Base-by-base conservation (phyloP, 768 basidiomycete genomes). In the Suillus sp. region DNA sequence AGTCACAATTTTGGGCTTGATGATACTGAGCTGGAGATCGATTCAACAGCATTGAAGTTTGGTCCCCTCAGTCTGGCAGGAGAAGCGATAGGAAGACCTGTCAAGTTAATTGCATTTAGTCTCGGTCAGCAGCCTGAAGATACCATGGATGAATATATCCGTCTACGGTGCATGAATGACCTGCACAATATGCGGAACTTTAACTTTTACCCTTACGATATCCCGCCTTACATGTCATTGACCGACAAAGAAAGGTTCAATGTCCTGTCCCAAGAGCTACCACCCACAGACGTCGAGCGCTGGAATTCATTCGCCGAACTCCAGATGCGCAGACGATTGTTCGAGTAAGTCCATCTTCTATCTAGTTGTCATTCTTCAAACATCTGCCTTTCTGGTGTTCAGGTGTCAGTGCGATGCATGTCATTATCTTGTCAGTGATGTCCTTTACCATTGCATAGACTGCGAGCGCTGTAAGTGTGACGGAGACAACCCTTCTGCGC, bases 301-400 rank as follows among this genome's bases (percentile, higher is more conserved):
- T 56, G 55, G 55, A 27, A 11, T 27, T 56, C 37, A 25, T 11
- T 38, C 2, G 55, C 55, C 18, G 37, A 56, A 27, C 55, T 56
- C 7, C 35, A 38, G 16, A 2, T 38, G 10, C 55, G 55, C 5
- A 18, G 5, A 27, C 55, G 16, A 38, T 5, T 37, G 4, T 37
- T 38, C 1, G 2, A 9, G 55, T 56, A 10, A 38, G 55, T 20
- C 8, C 22, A 25, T 16, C 9, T 16, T 16, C 20, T 11, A 2
- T 56, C 35, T 37, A 27, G 9, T 1, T 22, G 6, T 16, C 4
- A 25, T 25, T 25, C 8, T 56, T 16, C 1, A 9, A 18, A 16
- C 2, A 27, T 25, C 25, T 27, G 2, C 9, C 5, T 53, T 32
- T 38, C 16, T 4, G 55, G 2, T 10, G 37, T 25, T 38, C 25